Evolutionary conservation across 2,329 filamentous ascomycete genomes (phyloP).

Genomic region (Alternaria sp.): DNA sequence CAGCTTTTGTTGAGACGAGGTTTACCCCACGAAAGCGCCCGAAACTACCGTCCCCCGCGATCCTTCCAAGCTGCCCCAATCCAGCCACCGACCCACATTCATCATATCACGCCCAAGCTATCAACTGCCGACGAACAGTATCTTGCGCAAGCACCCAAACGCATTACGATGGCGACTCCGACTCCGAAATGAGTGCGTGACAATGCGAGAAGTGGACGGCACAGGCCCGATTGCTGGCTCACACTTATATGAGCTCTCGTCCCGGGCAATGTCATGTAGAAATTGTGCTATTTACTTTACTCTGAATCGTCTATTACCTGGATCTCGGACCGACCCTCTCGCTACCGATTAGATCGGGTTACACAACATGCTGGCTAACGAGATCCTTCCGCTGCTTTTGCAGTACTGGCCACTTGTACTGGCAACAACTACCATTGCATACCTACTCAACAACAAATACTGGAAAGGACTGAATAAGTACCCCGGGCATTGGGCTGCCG

Average conservation of each 20-base stretch:
- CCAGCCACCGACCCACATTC: conserved; percentile 26
- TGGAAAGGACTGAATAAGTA: conserved; percentile 71
- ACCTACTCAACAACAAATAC: conserved; percentile 58
- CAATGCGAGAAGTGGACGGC: neutral
- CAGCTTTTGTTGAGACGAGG: conserved; percentile 12
- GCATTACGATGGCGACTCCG: conserved; percentile 15
- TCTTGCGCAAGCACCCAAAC: conserved; percentile 15
- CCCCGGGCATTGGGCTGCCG: conserved; percentile 75
- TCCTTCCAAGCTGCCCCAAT: conserved; percentile 14
- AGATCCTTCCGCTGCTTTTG: conserved; percentile 45
- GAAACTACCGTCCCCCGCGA: conserved; percentile 20
- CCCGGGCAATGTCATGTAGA: conserved; percentile 14
- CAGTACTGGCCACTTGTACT: conserved; percentile 56
- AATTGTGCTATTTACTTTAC: conserved; percentile 14
- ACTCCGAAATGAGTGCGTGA: conserved; percentile 10
- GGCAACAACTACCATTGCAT: conserved; percentile 39
- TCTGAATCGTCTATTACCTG: conserved; percentile 13
- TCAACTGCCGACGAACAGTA: conserved; percentile 31
- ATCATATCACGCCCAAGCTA: conserved; percentile 18
- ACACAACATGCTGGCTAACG: conserved; percentile 49
- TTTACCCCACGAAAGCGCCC: conserved; percentile 22
- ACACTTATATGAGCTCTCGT: conserved; percentile 21
- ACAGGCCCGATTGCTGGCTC: conserved; percentile 7
- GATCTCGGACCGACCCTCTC: conserved; percentile 19
- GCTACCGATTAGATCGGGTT: conserved; percentile 7